Evolutionary conservation across 495 filamentous ascomycete genomes (phyloP).

Genomic region (Tuber calosporum): DNA sequence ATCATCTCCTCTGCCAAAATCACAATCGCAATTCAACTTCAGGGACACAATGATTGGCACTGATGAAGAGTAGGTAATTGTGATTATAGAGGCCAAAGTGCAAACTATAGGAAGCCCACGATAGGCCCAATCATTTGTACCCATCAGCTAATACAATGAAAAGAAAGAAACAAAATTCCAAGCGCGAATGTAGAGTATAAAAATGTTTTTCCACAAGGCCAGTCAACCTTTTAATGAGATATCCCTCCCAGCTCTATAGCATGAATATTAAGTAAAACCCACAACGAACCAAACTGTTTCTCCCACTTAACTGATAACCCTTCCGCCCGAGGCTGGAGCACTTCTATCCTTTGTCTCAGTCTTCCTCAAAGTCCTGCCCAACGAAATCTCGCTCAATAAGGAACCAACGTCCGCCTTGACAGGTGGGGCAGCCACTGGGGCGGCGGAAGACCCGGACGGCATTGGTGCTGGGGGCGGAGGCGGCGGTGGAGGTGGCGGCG

Average conservation of each 20-base stretch:
- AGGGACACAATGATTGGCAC: background rate
- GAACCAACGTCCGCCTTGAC: constrained; percentile 15
- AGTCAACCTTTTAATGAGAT: background rate
- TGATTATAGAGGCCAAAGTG: background rate
- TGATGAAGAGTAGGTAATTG: background rate
- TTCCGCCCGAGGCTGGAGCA: constrained; percentile 31
- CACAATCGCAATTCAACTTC: background rate
- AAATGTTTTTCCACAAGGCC: background rate
- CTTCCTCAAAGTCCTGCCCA: constrained; percentile 39
- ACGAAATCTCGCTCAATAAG: constrained; percentile 37
- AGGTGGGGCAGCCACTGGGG: constrained; percentile 19
- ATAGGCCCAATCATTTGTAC: background rate
- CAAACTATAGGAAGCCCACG: background rate
- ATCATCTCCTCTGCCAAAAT: background rate
- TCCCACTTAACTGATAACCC: constrained; percentile 30
- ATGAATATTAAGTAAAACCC: constrained; percentile 3
- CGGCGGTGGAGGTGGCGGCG: constrained; percentile 36
- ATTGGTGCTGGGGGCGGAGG: constrained; percentile 23
- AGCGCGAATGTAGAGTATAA: constrained; percentile 1
- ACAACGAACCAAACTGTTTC: background rate
- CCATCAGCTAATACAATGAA: background rate
- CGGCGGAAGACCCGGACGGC: constrained; percentile 18
- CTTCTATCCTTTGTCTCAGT: constrained; percentile 38
- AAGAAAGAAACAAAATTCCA: background rate
- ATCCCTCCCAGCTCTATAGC: background rate